Evolutionary conservation across 1,284 basidiomycete species (phyloP).

Genomic region (Ceratorhiza oryzae-sativae): DNA sequence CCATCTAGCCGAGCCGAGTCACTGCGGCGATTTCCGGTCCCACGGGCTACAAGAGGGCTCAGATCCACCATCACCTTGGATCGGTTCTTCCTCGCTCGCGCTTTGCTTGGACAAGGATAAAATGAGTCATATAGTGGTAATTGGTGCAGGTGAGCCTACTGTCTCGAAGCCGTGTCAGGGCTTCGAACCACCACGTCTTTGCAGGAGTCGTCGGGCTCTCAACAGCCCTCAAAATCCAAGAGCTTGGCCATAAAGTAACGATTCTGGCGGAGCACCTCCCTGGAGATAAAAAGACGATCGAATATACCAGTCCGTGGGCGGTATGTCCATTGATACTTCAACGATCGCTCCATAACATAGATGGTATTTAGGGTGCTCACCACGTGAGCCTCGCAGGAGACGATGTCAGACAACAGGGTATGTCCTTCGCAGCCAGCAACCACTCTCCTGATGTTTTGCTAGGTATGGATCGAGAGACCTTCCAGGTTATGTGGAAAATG

Average conservation of each 20-base stretch:
- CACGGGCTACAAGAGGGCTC: slow-evolving; percentile 56
- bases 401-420: slow-evolving; percentile 61
- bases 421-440: slow-evolving; percentile 33
- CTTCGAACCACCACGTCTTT: background rate
- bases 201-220: slow-evolving; percentile 77
- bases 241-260: slow-evolving; percentile 66
- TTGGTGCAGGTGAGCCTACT: slow-evolving; percentile 15
- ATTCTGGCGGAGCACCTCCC: slow-evolving; percentile 72
- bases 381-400: slow-evolving; percentile 65
- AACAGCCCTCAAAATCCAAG: slow-evolving; percentile 70
- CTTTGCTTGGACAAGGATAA: no score
- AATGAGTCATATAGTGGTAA: slow-evolving; percentile 27
- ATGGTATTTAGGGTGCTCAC: slow-evolving; percentile 62
- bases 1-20: no score
- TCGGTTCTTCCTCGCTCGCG: no score
- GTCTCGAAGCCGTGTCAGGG: no score
- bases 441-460: background rate
- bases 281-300: slow-evolving; percentile 68
- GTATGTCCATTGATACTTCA: slow-evolving; percentile 55
- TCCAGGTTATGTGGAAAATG: slow-evolving; percentile 73
- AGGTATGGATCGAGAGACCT: slow-evolving; percentile 66
- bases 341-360: background rate
- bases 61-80: no score
- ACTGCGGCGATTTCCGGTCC: background rate
- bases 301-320: slow-evolving; percentile 80